Percentiles rank a stretch among this genome's conserved stretches.
Conservation (phyloP, 1,139 yeast genomes). For the Ashbya aceris region DNA sequence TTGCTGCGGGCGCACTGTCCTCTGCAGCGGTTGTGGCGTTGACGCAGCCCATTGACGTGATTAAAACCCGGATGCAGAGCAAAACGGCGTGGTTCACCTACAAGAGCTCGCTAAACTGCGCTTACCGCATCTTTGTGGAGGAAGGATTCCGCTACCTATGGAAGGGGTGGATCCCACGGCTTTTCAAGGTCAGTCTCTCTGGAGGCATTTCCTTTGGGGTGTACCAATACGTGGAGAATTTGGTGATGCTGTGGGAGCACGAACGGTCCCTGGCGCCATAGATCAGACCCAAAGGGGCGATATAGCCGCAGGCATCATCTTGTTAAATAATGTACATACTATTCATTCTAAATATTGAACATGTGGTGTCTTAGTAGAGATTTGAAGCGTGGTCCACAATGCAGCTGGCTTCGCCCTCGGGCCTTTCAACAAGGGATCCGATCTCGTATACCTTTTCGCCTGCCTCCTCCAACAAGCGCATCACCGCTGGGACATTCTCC, state of each 20-base stretch:
- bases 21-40: conserved; percentile 60
- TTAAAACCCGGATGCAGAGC: conserved; percentile 84
- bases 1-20: conserved; percentile 47
- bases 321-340: not conserved
- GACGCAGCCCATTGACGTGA: conserved; percentile 87
- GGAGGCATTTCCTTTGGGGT: conserved; percentile 72
- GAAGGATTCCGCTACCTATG: conserved; percentile 62
- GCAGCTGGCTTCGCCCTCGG: conserved; percentile 50
- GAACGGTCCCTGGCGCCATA: conserved; percentile 13
- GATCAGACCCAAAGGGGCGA: too few relatives aligned
- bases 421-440: conserved; percentile 58
- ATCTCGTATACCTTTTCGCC: conserved; percentile 75
- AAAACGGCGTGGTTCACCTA: conserved; percentile 43
- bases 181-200: conserved; percentile 65
- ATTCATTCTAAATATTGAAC: not conserved
- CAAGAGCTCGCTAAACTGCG: conserved; percentile 62
- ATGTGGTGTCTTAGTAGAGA: conserved; percentile 37
- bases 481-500: conserved; percentile 52
- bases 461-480: conserved; percentile 44
- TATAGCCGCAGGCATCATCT: not conserved
- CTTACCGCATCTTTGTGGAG: conserved; percentile 57
- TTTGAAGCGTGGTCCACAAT: conserved; percentile 54
- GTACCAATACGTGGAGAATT: conserved; percentile 50
- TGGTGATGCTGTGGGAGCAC: conserved; percentile 11
- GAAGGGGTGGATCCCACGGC: conserved; percentile 75